phyloP scores from a whole-genome alignment of 2,329 filamentous ascomycete genomes.

The Penicillium sp. region DNA sequence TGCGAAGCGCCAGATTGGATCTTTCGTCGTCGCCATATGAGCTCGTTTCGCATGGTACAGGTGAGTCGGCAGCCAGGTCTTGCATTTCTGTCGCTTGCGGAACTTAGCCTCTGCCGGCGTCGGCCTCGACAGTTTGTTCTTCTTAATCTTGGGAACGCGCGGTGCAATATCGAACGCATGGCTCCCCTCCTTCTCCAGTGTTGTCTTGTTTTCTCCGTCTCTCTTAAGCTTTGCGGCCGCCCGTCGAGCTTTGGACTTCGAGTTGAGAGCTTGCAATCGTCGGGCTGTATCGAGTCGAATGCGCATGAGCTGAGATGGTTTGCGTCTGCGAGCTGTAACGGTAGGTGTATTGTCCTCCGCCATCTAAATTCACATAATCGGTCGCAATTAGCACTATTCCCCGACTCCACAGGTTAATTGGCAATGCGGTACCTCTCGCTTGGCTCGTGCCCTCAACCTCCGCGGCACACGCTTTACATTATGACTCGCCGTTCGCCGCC shows the following conservation, averaged over 20 bases:
- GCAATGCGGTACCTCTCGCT: slow-evolving; percentile 50
- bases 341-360: slow-evolving; percentile 85
- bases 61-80: slow-evolving; percentile 94
- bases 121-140: slow-evolving; percentile 65
- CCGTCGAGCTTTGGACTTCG: slow-evolving; percentile 42
- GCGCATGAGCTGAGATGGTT: slow-evolving; percentile 45
- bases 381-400: neutral
- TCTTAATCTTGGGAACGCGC: slow-evolving; percentile 62
- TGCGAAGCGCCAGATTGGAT: slow-evolving; percentile 85
- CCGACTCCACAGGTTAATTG: neutral
- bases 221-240: slow-evolving; percentile 45
- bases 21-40: slow-evolving; percentile 73
- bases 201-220: slow-evolving; percentile 28
- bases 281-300: slow-evolving; percentile 71
- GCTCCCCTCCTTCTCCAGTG: slow-evolving; percentile 25
- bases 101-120: slow-evolving; percentile 65
- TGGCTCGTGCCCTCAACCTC: slow-evolving; percentile 66
- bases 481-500: slow-evolving; percentile 86
- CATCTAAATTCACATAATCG: slow-evolving; percentile 55
- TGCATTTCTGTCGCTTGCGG: slow-evolving; percentile 77
- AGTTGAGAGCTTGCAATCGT: slow-evolving; percentile 60
- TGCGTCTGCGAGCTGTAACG: slow-evolving; percentile 56
- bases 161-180: slow-evolving; percentile 39
- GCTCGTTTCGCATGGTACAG: slow-evolving; percentile 90
- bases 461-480: slow-evolving; percentile 88